Evolutionary conservation across 495 filamentous ascomycete genomes (phyloP), one percentile per base, ranked within the genome.

Genomic region (Letharia lupina): DNA sequence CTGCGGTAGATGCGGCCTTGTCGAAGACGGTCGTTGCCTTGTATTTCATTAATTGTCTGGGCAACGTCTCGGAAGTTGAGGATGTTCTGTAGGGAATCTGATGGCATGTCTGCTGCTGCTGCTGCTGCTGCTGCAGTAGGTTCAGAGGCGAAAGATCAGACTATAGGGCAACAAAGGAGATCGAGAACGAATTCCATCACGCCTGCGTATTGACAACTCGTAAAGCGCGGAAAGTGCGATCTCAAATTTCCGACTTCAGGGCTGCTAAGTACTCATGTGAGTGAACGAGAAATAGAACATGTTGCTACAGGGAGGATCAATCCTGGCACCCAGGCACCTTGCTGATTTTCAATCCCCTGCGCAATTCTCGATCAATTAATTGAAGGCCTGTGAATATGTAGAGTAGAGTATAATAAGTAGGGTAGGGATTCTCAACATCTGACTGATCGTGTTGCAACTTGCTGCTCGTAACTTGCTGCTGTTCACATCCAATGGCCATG

Each of bases 41-140:
- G 63, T 20, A 63, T 61, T 33, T 20, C 15, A 65, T 94, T 94
- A 65, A 93, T 78, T 16, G 85, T 86, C 63, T 80, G 77, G n/a
- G 87, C 91, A 64, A 94, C 87, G 81, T 95, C 91, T 45, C 91
- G 86, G 75, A 95, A 93, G 73, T 95, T 94, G 73, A 89, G 78
- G 67, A 93, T 84, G 50, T 80, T 85, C 61, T 88, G 80, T 67
- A 92, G 86, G 1, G 79, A 77, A 20, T 39, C 41, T 31, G 64
- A 54, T 44, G 57, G 44, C 42, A 61, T 45, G 33, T 28, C 35
- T 16, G 52, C 23, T 28, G 23, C 23, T 28, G 23, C 23, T 28
- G 23, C 23, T 28, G 23, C 23, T 28, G 23, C 23, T 28, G 23
- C 23, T 28, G 23, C 23, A 28, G 20, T 7, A 5, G 18, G 1